A percentile compares a stretch with the other conserved stretches of the same genome.
Evolutionary conservation across 495 filamentous ascomycete species (phyloP).

Genomic region (Aspergillus coremiiformis): DNA sequence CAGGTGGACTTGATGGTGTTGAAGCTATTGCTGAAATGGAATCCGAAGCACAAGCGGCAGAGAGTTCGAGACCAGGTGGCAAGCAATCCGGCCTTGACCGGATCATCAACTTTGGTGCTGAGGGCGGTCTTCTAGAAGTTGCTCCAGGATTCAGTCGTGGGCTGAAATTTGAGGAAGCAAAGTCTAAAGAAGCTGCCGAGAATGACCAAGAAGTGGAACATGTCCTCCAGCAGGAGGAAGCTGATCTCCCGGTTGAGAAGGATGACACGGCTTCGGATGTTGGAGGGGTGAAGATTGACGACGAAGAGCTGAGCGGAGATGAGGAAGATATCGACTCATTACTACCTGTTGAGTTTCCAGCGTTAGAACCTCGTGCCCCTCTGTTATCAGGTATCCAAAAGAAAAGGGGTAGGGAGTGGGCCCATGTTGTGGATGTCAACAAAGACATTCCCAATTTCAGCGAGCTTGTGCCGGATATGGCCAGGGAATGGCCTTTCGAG

Average conservation of each 20-base stretch:
- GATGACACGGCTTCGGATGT: constrained; percentile 23
- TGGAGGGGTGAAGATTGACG: constrained; percentile 38
- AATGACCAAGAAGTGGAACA: constrained; percentile 67
- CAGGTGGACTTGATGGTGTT: constrained; percentile 84
- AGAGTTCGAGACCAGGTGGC: constrained; percentile 37
- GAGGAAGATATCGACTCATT: constrained; percentile 84
- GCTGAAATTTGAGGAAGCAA: constrained; percentile 61
- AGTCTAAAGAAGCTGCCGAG: constrained; percentile 46
- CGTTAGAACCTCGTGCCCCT: constrained; percentile 73
- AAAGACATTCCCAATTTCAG: constrained; percentile 83
- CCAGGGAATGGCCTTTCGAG: constrained; percentile 91
- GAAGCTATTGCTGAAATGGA: constrained; percentile 72
- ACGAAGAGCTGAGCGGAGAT: constrained; percentile 47
- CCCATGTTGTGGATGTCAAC: constrained; percentile 94
- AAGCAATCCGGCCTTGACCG: constrained; percentile 53
- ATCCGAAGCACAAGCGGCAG: constrained; percentile 45
- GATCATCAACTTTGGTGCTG: constrained; percentile 70
- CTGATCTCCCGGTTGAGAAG: constrained; percentile 26
- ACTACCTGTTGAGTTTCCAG: constrained; percentile 88
- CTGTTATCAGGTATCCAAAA: constrained; percentile 66
- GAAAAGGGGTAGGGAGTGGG: constrained; percentile 81
- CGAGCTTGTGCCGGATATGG: constrained; percentile 93
- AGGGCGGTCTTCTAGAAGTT: constrained; percentile 71
- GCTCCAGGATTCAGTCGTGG: constrained; percentile 80
- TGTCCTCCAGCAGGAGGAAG: constrained; percentile 62